Percentiles rank a stretch among this genome's conserved stretches.
These are phyloP conservation scores for Tolypocladium sp. DNA, from an alignment of 2,329 filamentous ascomycete species.

Conservation along the genomic window DNA sequence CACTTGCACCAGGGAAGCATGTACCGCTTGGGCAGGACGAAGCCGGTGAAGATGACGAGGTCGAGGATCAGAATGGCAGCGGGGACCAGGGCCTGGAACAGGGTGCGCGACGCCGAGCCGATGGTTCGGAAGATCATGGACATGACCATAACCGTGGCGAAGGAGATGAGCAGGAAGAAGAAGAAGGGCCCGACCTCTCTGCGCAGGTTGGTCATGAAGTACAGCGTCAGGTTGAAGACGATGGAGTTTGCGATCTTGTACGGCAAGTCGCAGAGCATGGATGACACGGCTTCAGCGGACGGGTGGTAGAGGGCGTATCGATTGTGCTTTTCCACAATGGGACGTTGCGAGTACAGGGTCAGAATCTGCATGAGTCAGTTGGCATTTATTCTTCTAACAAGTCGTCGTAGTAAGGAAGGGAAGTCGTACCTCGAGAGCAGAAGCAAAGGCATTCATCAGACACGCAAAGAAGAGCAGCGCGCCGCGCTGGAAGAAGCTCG, in stretches of 20 bases:
- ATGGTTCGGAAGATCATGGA: constrained; percentile 81
- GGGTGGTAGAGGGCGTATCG: constrained; percentile 87
- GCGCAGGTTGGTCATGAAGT: constrained; percentile 80
- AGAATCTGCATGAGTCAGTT: constrained; percentile 46
- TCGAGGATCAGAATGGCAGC: constrained; percentile 53
- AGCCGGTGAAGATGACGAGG: constrained; percentile 63
- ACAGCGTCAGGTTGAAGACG: constrained; percentile 69
- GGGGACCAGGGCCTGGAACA: constrained; percentile 55
- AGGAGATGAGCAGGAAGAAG: constrained; percentile 72
- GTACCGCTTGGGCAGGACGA: constrained; percentile 55
- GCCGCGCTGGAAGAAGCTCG: constrained; percentile 70
- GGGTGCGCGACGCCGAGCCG: constrained; percentile 63
- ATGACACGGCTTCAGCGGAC: constrained; percentile 77
- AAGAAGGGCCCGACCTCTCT: constrained; percentile 72
- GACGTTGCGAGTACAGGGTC: constrained; percentile 78
- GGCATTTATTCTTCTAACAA: neutral
- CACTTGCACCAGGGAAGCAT: constrained; percentile 77
- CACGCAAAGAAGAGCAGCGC: constrained; percentile 82
- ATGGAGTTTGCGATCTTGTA: constrained; percentile 66
- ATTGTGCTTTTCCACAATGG: constrained; percentile 84
- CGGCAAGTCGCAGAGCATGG: constrained; percentile 79
- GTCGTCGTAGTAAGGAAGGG: neutral
- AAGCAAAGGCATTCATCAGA: constrained; percentile 76
- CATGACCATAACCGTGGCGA: constrained; percentile 66
- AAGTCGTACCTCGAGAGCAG: constrained; percentile 56